Conservation (phyloP, 2,329 filamentous ascomycete genomes). For the Sarocladiaceae sp. region DNA sequence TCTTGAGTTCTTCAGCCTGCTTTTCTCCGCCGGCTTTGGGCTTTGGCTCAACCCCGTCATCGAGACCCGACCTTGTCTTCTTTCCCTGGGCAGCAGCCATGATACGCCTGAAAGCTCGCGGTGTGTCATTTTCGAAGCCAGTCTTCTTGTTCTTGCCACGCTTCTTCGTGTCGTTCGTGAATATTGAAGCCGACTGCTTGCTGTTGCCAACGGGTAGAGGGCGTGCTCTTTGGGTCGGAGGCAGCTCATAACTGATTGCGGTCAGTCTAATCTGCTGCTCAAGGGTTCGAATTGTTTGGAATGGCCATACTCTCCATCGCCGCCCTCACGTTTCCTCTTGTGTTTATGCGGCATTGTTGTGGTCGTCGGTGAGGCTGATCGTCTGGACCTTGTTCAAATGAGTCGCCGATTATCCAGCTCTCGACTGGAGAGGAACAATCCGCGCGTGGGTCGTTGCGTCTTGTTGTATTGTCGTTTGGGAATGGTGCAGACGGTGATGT, state of each 20-base stretch:
- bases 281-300: neutral
- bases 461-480: too few species aligned
- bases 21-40: neutral
- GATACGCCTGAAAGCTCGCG: slow-evolving; percentile 77
- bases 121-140: slow-evolving; percentile 66
- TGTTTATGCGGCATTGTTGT: slow-evolving; percentile 78
- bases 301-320: slow-evolving; percentile 46
- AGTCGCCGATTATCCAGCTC: slow-evolving; percentile 53
- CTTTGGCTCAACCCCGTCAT: slow-evolving; percentile 51
- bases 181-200: slow-evolving; percentile 4
- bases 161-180: slow-evolving; percentile 31
- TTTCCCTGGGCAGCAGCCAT: slow-evolving; percentile 68
- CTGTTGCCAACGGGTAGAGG: slow-evolving; percentile 38
- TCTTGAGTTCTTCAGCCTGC: slow-evolving; percentile 49
- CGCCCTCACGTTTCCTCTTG: slow-evolving; percentile 55
- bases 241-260: slow-evolving; percentile 40
- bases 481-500: too few species aligned
- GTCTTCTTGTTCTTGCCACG: slow-evolving; percentile 35
- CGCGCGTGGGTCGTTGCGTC: too few species aligned
- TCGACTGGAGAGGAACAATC: too few species aligned
- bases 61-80: slow-evolving; percentile 56
- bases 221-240: slow-evolving; percentile 40
- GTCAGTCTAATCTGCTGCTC: neutral
- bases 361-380: too few species aligned
- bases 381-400: slow-evolving; percentile 45